Evolutionary conservation across 345 rosid genomes (phyloP), one percentile per base, ranked within the genome.

Genomic region (Camelina neglecta): DNA sequence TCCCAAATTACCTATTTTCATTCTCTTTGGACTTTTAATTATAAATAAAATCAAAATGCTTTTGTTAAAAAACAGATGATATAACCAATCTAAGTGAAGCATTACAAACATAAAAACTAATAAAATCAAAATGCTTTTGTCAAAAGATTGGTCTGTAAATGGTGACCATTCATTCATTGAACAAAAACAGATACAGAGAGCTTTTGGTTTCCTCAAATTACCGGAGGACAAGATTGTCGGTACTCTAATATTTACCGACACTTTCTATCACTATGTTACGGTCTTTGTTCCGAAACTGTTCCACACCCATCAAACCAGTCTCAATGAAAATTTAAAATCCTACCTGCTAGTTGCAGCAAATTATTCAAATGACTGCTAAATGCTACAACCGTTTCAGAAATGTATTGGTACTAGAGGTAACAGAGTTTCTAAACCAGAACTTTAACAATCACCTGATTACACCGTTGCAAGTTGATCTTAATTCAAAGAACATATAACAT

Each of bases 41-140:
- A 26, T 44, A 69, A 36, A 29, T 44, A 33, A 57, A 44, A 70
- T 48, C 60, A 26, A 1, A 73, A 36, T 42, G 55, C 35, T 63
- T 53, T 64, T 42, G 54, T 18, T 26, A 29, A n/a, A 67, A 50
- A 59, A 60, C 24, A 45, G 4, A 45, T 26, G 2, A 18, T 23
- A 41, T 48, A 45, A 48, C 53, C 42, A 35, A 38, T 29, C 21
- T 23, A 53, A 72, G 47, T 16, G 6, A 39, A 51, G 5, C 20
- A 39, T 21, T 61, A 44, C 35, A 53, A 64, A 21, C 59, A 38
- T 60, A 39, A n/a, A 60, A 51, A 47, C 18, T 18, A 18, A 18
- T 18, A 18, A 18, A 18, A 18, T 18, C 18, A 18, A 18, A 18
- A 18, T 18, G 18, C 18, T 18, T 18, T 18, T 18, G 18, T 18